A percentile compares a stretch with the other conserved stretches of the same genome.
phyloP scores from a whole-genome alignment of 768 basidiomycete species.

The Cantharellus cinnabarinus region DNA sequence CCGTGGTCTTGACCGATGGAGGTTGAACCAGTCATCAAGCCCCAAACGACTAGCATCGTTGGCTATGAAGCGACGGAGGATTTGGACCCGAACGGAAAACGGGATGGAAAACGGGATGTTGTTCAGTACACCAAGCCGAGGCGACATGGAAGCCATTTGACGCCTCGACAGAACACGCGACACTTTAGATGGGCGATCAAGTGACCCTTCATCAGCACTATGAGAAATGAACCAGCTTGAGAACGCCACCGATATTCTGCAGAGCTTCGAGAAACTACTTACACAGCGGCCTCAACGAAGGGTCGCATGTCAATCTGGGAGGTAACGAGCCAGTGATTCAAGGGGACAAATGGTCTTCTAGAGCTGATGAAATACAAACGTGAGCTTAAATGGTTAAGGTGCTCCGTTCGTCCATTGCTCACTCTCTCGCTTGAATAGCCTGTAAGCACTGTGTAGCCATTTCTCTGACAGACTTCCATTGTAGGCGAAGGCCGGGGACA shows the following conservation, averaged over 20 bases:
- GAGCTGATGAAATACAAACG: slow-evolving; percentile 31
- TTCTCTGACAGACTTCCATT: slow-evolving; percentile 53
- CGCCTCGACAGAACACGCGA: slow-evolving; percentile 33
- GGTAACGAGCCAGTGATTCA: slow-evolving; percentile 63
- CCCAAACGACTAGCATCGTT: slow-evolving; percentile 29
- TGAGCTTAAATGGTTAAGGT: not conserved
- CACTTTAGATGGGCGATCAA: slow-evolving; percentile 9
- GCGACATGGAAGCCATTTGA: slow-evolving; percentile 54
- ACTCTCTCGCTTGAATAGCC: slow-evolving; percentile 81
- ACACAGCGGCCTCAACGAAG: slow-evolving; percentile 81
- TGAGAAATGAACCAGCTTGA: not conserved
- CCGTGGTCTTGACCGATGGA: not conserved
- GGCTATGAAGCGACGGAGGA: slow-evolving; percentile 67
- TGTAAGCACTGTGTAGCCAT: slow-evolving; percentile 59
- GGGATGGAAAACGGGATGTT: slow-evolving; percentile 94
- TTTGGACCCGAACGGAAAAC: slow-evolving; percentile 73
- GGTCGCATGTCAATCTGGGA: slow-evolving; percentile 35
- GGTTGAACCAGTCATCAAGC: slow-evolving; percentile 8
- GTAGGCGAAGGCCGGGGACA: slow-evolving; percentile 24
- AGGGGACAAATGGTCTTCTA: slow-evolving; percentile 58
- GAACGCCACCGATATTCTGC: not conserved
- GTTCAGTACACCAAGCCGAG: slow-evolving; percentile 75
- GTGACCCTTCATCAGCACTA: slow-evolving; percentile 46
- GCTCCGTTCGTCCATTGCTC: slow-evolving; percentile 15
- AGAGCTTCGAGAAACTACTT: slow-evolving; percentile 14